Evolutionary conservation across 2,329 filamentous ascomycete species (phyloP).

Genomic region (Neofusicoccum umdonicola): DNA sequence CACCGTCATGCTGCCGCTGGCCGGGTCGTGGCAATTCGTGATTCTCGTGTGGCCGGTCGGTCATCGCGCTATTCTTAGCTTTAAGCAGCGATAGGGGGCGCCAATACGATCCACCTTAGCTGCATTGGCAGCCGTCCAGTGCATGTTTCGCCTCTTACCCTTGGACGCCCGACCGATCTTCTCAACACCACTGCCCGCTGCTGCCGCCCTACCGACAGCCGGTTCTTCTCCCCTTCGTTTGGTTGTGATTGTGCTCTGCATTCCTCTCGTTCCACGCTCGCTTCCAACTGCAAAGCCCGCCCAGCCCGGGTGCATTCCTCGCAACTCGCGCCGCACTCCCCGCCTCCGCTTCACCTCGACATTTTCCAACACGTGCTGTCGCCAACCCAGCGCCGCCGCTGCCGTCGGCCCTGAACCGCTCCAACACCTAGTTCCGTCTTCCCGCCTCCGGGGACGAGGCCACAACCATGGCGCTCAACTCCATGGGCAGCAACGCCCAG

Average conservation of each 20-base stretch:
- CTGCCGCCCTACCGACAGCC: constrained; percentile 21
- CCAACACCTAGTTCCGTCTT: constrained; percentile 20
- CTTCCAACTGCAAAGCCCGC: neutral
- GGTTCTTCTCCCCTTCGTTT: constrained; percentile 11
- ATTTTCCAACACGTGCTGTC: constrained; percentile 3
- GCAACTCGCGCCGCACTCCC: constrained; percentile 2
- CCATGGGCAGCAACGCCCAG: constrained; percentile 45
- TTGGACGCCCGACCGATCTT: constrained; percentile 12
- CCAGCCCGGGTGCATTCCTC: constrained; percentile 11
- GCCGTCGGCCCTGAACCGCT: constrained; percentile 23
- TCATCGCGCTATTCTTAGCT: constrained; percentile 4
- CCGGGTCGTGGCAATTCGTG: constrained; percentile 6
- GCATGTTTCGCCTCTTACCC: constrained; percentile 13
- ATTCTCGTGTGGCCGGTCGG: constrained; percentile 12
- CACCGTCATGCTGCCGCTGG: neutral
- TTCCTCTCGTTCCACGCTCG: constrained; percentile 30
- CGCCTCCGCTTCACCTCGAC: neutral
- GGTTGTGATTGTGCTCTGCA: constrained; percentile 9
- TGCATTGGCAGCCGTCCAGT: constrained; percentile 11
- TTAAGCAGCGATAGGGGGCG: constrained; percentile 15
- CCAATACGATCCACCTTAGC: constrained; percentile 9
- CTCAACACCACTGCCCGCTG: constrained; percentile 18
- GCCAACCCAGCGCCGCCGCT: constrained; percentile 23
- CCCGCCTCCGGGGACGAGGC: constrained; percentile 29
- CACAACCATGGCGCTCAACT: constrained; percentile 57